phyloP scores from a whole-genome alignment of 305 asterid genomes.

The Fraxinus velutina region DNA sequence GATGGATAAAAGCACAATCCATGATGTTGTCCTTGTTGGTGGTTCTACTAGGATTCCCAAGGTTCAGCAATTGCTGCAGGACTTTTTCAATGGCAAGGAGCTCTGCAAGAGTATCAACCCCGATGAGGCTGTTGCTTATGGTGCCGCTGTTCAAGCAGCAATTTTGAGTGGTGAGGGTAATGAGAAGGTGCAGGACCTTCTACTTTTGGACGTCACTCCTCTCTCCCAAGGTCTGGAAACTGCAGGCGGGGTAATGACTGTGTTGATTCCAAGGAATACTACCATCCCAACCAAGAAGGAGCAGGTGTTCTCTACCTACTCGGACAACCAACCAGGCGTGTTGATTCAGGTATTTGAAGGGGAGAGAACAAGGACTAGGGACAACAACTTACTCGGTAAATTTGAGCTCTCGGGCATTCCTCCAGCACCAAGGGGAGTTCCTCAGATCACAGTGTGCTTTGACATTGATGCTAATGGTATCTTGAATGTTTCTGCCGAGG shows the following conservation, averaged over 20 bases:
- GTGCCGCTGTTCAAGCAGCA: conserved; percentile 90
- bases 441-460: conserved; percentile 76
- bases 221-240: conserved; percentile 74
- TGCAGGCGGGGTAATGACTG: conserved; percentile 84
- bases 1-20: background rate
- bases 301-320: conserved; percentile 73
- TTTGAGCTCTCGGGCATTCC: conserved; percentile 81
- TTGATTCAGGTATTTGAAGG: conserved; percentile 83
- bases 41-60: background rate
- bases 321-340: conserved; percentile 79
- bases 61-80: background rate
- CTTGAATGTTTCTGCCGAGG: conserved; percentile 77
- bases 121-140: conserved; percentile 88
- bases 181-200: conserved; percentile 70
- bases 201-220: conserved; percentile 79
- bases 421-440: conserved; percentile 81
- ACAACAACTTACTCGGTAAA: conserved; percentile 72
- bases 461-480: conserved; percentile 83
- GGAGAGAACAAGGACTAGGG: conserved; percentile 67
- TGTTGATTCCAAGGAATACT: conserved; percentile 67
- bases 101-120: conserved; percentile 87
- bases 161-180: conserved; percentile 77
- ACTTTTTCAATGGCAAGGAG: conserved; percentile 51
- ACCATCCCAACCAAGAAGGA: conserved; percentile 80
- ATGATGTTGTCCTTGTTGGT: background rate